Evolutionary conservation across 2,329 filamentous ascomycete genomes (phyloP).

Genomic region (Aspergillus fumigatus): DNA sequence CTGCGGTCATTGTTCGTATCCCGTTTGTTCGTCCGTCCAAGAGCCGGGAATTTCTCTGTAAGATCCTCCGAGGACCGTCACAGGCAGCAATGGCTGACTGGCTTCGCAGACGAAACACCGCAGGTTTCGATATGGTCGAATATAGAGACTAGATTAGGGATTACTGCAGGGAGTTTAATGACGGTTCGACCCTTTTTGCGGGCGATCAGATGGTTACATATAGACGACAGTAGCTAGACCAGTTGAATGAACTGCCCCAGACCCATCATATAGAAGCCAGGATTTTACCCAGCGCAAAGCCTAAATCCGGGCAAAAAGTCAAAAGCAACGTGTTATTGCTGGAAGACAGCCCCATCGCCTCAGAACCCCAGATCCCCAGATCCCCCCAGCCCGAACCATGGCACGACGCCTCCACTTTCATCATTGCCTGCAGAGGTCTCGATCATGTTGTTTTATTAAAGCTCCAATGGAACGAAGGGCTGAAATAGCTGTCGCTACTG

Average conservation of each 20-base stretch:
- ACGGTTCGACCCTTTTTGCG: not conserved
- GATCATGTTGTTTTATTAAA: not conserved
- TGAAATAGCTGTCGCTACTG: not conserved
- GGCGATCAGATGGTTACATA: not conserved
- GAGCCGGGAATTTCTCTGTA: not conserved
- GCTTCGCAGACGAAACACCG: not conserved
- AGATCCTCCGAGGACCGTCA: not conserved
- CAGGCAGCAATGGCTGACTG: not conserved
- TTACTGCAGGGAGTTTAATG: not conserved
- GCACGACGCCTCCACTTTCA: not conserved
- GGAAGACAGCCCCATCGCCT: not conserved
- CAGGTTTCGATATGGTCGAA: not conserved
- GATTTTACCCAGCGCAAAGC: not conserved
- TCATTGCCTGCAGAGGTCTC: not conserved
- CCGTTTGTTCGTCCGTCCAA: not conserved
- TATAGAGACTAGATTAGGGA: not conserved
- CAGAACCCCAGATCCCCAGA: not conserved
- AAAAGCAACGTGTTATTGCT: not conserved
- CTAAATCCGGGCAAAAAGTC: too few species aligned
- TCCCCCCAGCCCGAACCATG: not conserved
- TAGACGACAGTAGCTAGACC: not conserved
- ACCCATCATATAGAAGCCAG: too few species aligned
- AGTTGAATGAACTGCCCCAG: not conserved
- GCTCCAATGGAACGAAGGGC: not conserved
- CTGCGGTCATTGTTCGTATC: not conserved